Conservation (phyloP, 2,329 filamentous ascomycete species). For the Periconia macrospinosa region DNA sequence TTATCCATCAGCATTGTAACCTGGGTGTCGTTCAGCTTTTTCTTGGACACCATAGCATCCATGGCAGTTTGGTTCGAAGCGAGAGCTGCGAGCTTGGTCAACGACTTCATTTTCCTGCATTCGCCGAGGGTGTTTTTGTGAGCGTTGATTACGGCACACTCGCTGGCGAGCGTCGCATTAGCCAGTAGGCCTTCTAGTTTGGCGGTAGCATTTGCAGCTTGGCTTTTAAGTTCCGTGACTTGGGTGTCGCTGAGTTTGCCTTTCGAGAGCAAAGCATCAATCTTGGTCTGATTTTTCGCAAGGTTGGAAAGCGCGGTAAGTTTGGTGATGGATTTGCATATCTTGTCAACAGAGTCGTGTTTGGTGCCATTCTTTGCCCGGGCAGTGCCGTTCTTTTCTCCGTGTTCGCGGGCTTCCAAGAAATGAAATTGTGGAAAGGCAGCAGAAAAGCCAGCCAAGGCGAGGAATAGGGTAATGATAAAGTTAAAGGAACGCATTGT, state of each 20-base stretch:
- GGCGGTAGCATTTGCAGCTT: constrained; percentile 25
- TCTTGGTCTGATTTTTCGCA: constrained; percentile 31
- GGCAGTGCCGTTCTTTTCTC: constrained; percentile 11
- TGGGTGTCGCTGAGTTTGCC: constrained; percentile 23
- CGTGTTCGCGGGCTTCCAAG: constrained; percentile 23
- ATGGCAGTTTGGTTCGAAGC: constrained; percentile 30
- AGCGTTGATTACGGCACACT: constrained; percentile 28
- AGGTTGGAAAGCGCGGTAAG: constrained; percentile 25
- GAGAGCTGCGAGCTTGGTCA: constrained; percentile 23
- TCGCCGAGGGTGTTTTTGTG: constrained; percentile 18
- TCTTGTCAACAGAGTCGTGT: constrained; percentile 16
- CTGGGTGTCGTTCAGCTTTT: constrained; percentile 23
- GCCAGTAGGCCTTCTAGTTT: constrained; percentile 23
- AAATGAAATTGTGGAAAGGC: constrained; percentile 19
- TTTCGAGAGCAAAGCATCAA: constrained; percentile 26
- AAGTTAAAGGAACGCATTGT: constrained; percentile 22
- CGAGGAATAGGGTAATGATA: constrained; percentile 19
- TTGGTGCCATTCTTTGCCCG: constrained; percentile 9
- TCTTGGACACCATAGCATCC: constrained; percentile 21
- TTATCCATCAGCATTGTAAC: constrained; percentile 24
- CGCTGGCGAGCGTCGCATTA: constrained; percentile 28
- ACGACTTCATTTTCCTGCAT: constrained; percentile 25
- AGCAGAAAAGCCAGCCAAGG: constrained; percentile 20
- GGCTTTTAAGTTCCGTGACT: constrained; percentile 26
- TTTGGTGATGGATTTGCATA: constrained; percentile 25